Conservation (phyloP, 1,284 basidiomycete species). For the Singerocomus inundabilis region DNA sequence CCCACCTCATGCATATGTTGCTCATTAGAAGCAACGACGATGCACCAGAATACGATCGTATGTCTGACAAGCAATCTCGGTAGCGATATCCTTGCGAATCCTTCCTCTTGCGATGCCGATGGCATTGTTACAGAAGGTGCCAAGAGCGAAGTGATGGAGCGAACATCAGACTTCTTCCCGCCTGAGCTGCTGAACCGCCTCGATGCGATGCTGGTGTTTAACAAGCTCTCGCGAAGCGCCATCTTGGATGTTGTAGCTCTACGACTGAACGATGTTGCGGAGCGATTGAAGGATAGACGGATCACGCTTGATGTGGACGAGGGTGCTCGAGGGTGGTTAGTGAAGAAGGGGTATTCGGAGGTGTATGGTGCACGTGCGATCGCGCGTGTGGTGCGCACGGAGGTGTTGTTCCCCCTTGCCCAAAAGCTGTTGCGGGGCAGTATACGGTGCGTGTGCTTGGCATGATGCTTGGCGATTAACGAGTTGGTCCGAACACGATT, state of each 20-base stretch:
- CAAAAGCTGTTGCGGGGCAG: slow-evolving; percentile 73
- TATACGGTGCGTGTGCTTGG: slow-evolving; percentile 51
- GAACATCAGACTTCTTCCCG: slow-evolving; percentile 79
- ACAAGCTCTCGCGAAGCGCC: slow-evolving; percentile 74
- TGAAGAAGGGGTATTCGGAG: slow-evolving; percentile 79
- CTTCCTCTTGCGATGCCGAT: slow-evolving; percentile 59
- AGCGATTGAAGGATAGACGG: slow-evolving; percentile 59
- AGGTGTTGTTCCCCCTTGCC: slow-evolving; percentile 78
- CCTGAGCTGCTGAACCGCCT: slow-evolving; percentile 90
- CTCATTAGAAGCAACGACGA: background rate
- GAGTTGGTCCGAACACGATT: background rate
- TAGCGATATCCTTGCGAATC: slow-evolving; percentile 74
- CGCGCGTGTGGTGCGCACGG: slow-evolving; percentile 73
- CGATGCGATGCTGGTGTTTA: slow-evolving; percentile 87
- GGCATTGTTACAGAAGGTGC: slow-evolving; percentile 70
- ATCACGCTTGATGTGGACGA: slow-evolving; percentile 75
- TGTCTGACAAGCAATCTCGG: slow-evolving; percentile 51
- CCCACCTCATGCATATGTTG: background rate
- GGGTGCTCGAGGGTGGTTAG: slow-evolving; percentile 71
- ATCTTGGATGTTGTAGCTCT: slow-evolving; percentile 79
- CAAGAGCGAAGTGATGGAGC: slow-evolving; percentile 68
- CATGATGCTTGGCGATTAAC: background rate
- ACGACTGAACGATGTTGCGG: slow-evolving; percentile 73
- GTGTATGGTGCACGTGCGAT: slow-evolving; percentile 87
- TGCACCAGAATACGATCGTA: slow-evolving; percentile 34